Conservation (phyloP, 495 filamentous ascomycete species). For the Tuber borchii region DNA sequence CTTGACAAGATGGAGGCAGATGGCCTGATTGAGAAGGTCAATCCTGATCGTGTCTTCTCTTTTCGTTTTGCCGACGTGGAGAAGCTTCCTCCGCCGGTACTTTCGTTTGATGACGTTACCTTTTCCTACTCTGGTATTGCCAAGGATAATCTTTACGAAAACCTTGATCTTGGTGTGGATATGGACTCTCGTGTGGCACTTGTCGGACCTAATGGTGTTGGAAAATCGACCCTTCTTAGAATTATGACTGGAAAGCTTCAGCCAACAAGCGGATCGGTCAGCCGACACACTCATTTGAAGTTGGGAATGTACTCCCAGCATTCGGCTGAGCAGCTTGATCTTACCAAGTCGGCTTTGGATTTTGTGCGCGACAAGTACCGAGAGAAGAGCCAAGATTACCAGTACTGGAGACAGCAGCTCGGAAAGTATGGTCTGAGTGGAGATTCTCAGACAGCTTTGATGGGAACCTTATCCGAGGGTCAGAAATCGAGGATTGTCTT, state of each 20-base stretch:
- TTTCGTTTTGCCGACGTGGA: constrained; percentile 99
- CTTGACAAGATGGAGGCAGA: constrained; percentile 99
- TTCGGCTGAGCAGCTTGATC: constrained; percentile 93
- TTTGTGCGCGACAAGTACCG: constrained; percentile 95
- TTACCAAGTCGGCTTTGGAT: constrained; percentile 95
- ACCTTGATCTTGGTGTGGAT: constrained; percentile 96
- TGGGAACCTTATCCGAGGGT: constrained; percentile 95
- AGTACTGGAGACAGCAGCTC: constrained; percentile 98
- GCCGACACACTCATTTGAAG: constrained; percentile 94
- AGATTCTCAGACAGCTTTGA: constrained; percentile 89
- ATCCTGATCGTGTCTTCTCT: constrained; percentile 81
- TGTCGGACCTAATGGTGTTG: constrained; percentile 97
- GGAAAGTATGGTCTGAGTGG: constrained; percentile 87
- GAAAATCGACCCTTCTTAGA: constrained; percentile 95
- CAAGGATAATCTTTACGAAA: constrained; percentile 87
- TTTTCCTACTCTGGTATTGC: constrained; percentile 92
- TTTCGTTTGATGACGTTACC: constrained; percentile 93
- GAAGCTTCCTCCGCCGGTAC: constrained; percentile 91
- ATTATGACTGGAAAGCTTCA: constrained; percentile 96
- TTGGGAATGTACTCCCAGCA: constrained; percentile 96
- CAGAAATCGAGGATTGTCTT: constrained; percentile 98
- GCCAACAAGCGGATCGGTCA: constrained; percentile 72
- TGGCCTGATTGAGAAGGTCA: constrained; percentile 89
- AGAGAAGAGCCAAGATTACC: constrained; percentile 87
- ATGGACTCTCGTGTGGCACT: constrained; percentile 98